Percentiles rank a stretch among this genome's conserved stretches.
Conservation (phyloP, 2,329 filamentous ascomycete genomes). For the Colletotrichum nymphaeae region DNA sequence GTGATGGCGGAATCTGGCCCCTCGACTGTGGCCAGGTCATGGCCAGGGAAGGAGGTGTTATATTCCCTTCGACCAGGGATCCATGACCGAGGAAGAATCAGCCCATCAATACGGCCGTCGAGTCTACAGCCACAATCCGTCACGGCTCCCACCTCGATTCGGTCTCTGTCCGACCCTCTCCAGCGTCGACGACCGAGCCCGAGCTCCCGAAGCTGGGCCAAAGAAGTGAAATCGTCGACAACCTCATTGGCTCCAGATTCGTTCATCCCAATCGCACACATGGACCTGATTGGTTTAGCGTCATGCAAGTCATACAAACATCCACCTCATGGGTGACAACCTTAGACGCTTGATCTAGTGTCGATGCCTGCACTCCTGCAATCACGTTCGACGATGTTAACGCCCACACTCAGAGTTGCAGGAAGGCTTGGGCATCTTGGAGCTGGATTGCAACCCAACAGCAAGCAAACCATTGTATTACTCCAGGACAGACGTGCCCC, state of each 20-base stretch:
- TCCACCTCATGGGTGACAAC: background rate
- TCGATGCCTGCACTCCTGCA: constrained; percentile 6
- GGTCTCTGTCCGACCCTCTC: background rate
- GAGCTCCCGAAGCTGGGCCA: background rate
- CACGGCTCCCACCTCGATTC: background rate
- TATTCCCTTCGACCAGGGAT: background rate
- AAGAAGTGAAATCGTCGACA: background rate
- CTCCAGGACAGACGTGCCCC: background rate
- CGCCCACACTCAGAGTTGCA: background rate
- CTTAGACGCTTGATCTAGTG: background rate
- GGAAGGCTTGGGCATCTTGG: background rate
- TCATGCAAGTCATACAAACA: constrained; percentile 22
- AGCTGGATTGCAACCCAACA: background rate
- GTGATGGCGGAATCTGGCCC: background rate
- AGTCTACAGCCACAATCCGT: background rate
- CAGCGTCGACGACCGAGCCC: background rate
- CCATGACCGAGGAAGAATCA: background rate
- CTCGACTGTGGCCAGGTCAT: background rate
- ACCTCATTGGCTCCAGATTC: background rate
- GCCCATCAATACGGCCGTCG: background rate
- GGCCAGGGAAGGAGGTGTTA: background rate
- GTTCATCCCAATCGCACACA: background rate
- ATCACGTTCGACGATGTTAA: constrained; percentile 6
- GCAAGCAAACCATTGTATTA: background rate
- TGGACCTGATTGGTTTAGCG: background rate